Conservation (phyloP, 2,329 filamentous ascomycete genomes). For the Aureobasidium sp. region DNA sequence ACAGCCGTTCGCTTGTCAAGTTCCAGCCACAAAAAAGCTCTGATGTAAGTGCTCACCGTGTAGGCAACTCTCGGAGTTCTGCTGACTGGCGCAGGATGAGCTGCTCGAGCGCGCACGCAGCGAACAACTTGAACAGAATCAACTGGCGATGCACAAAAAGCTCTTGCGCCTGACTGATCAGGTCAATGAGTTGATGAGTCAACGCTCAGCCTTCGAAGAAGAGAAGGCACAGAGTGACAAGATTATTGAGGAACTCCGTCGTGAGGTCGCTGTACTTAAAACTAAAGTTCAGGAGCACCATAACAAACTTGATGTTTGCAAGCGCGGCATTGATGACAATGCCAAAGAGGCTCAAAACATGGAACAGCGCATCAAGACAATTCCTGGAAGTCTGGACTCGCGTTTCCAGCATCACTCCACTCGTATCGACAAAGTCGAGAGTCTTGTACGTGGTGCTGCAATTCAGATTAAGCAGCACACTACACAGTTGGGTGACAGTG, state of each 20-base stretch:
- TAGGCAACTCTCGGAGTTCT: neutral
- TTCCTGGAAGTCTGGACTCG: neutral
- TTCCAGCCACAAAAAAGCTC: neutral
- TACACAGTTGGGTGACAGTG: neutral
- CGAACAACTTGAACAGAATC: neutral
- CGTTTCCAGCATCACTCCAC: neutral
- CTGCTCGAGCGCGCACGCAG: neutral
- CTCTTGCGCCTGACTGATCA: neutral
- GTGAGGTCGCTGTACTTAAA: neutral
- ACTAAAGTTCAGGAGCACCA: neutral
- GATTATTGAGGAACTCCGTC: neutral
- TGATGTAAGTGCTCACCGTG: neutral
- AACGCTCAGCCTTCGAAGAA: neutral
- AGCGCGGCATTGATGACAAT: neutral
- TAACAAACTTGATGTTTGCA: neutral
- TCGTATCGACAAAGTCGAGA: neutral
- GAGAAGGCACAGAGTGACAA: neutral
- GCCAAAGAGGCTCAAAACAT: neutral
- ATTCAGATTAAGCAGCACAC: neutral
- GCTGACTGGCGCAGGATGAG: neutral
- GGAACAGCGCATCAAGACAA: neutral
- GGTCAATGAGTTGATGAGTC: neutral
- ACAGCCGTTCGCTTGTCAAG: neutral
- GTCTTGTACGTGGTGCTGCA: neutral
- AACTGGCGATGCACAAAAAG: neutral